A percentile compares a stretch with the other conserved stretches of the same genome.
phyloP scores from a whole-genome alignment of 2,329 filamentous ascomycete genomes.

The Fusarium mangiferae region DNA sequence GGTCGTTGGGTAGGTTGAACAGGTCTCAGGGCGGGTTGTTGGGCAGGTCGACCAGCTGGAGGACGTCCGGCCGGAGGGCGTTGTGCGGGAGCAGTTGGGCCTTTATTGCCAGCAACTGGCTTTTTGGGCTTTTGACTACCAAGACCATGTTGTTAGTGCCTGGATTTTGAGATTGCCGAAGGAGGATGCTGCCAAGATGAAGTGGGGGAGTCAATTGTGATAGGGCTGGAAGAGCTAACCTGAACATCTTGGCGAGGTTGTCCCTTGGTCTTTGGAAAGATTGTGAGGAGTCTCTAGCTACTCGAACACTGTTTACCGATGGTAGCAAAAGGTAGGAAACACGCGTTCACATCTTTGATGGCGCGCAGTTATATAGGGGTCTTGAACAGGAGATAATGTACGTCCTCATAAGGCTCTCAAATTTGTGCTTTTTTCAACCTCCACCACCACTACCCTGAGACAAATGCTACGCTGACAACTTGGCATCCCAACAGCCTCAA shows the following conservation, averaged over 20 bases:
- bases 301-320: rapidly evolving
- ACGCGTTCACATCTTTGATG: rapidly evolving
- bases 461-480: slow-evolving; percentile 1
- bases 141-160: not conserved
- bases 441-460: not conserved
- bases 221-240: not conserved
- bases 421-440: not conserved
- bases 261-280: rapidly evolving
- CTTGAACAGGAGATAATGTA: not conserved
- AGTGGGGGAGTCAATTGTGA: not conserved
- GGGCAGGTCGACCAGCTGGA: not conserved
- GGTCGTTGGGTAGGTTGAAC: not conserved
- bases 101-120: not conserved
- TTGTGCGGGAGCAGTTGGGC: not conserved
- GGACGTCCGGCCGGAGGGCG: not conserved
- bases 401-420: not conserved
- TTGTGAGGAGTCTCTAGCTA: rapidly evolving
- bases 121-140: not conserved
- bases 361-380: not conserved
- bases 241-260: not conserved
- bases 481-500: not conserved
- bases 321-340: rapidly evolving
- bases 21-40: not conserved
- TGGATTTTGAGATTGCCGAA: not conserved
- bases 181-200: not conserved